These are phyloP conservation scores for Cytospora chrysosperma DNA, from an alignment of 2,329 filamentous ascomycete species.

Conservation along the genomic window DNA sequence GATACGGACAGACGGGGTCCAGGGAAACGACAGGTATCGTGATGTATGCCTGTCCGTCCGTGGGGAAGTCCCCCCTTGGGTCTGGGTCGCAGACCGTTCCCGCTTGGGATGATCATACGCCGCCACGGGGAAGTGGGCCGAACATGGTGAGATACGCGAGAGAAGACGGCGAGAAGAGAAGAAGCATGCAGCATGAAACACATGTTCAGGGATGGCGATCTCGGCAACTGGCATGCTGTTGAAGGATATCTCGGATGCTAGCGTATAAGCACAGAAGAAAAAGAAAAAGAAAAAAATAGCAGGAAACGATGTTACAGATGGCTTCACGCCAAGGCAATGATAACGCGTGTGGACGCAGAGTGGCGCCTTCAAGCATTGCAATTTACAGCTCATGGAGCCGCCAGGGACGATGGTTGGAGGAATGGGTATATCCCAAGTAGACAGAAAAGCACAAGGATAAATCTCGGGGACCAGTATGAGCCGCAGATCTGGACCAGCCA, in stretches of 20 bases:
- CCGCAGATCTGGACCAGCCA: conserved; percentile 3
- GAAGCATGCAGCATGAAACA: background rate
- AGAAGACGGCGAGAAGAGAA: background rate
- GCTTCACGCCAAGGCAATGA: background rate
- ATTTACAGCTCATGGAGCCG: background rate
- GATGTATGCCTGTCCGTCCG: background rate
- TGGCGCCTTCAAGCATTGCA: background rate
- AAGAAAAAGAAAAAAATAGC: background rate
- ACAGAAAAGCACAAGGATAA: background rate
- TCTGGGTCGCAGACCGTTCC: background rate
- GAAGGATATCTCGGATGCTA: conserved; percentile 11
- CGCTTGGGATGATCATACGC: background rate
- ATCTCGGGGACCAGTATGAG: background rate
- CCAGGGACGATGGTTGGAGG: background rate
- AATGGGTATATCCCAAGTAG: background rate
- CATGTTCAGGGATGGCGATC: background rate
- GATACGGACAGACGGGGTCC: background rate
- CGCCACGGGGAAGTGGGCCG: background rate
- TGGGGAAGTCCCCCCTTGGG: background rate
- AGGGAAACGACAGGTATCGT: no score
- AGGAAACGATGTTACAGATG: background rate
- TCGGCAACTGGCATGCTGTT: conserved; percentile 15
- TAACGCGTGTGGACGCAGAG: background rate
- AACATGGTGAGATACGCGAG: background rate
- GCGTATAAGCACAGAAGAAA: background rate